Evolutionary conservation across 176 grass and related monocot genomes (phyloP), one percentile per base, ranked within the genome.

Genomic region (Chrysopogon serrulatus): DNA sequence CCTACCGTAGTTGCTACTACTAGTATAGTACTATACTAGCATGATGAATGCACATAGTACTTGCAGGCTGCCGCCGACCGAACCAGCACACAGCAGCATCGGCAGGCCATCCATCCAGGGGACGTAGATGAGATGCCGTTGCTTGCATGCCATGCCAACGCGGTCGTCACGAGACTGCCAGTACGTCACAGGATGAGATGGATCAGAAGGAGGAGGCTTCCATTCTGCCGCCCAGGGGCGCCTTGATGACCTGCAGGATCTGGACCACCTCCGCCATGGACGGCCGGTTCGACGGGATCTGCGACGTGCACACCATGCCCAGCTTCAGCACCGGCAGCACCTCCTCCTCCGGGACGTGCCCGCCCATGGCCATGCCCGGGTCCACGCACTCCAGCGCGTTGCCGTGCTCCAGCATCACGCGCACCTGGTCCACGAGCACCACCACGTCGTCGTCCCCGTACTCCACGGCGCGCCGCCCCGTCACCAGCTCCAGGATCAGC

Each of bases 191-290:
- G 88, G 90, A 90, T 2, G 5, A 16, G 12, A 62, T 0, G 5
- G 10, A 5, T 42, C n/a, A 43, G 68, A 17, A 44, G 68, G 37
- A 12, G 73, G 19, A 12, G 48, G 47, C 73, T 51, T 87, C 86
- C 84, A 89, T 91, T 73, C 77, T 83, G 32, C 84, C 73, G 10
- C 64, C 19, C 62, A 95, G 59, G 64, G 96, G 96, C 5, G 96
- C 84, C 74, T 89, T 87, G 85, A 96, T 98, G 82, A 98, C 93
- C 89, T 95, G 91, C 86, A 98, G 89, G 82, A 98, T 92, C 91
- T 98, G 96, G 44, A 98, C 96, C 72, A 98, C 93, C 81, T 98
- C 96, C 2, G 83, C 87, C 93, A 98, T 98, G 37, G 96, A 94
- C 9, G 96, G 96, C 45, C 96, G 60, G 64, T 94, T 98, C 0